Conservation (phyloP, 2,329 filamentous ascomycete genomes). For the Cyanodermella asteris region DNA sequence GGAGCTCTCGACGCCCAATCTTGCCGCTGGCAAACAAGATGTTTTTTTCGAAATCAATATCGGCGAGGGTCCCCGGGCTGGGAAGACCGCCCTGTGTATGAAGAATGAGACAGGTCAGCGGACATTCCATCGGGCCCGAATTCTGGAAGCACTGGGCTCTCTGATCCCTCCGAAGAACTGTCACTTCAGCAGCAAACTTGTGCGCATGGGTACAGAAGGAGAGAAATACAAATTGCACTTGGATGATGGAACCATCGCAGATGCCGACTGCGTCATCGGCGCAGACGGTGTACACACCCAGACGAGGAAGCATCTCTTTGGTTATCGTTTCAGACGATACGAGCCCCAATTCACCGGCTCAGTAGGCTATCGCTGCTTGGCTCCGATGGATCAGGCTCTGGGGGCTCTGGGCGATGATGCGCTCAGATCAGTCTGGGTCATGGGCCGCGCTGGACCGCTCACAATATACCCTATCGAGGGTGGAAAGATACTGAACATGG, state of each 20-base stretch:
- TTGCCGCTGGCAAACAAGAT: neutral
- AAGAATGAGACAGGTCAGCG: constrained; percentile 1
- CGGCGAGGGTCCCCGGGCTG: neutral
- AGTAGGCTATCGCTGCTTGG: constrained; percentile 13
- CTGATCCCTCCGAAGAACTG: constrained; percentile 12
- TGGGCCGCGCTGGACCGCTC: neutral
- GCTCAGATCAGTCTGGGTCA: neutral
- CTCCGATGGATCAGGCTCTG: constrained; percentile 6
- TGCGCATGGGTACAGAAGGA: constrained; percentile 9
- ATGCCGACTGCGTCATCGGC: constrained; percentile 15
- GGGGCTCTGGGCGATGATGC: constrained; percentile 3
- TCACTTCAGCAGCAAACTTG: constrained; percentile 16
- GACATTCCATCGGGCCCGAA: constrained; percentile 13
- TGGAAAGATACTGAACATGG: constrained; percentile 4
- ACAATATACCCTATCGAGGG: constrained; percentile 3
- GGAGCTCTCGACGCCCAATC: constrained; percentile 8
- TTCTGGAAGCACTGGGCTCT: constrained; percentile 14
- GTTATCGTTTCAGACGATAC: constrained; percentile 4
- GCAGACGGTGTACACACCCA: constrained; percentile 16
- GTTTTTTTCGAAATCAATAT: constrained; percentile 1
- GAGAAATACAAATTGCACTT: constrained; percentile 12
- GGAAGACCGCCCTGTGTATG: neutral
- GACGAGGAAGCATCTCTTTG: constrained; percentile 12
- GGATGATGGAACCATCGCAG: constrained; percentile 12
- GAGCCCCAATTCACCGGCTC: constrained; percentile 14